Evolutionary conservation across 2,329 filamentous ascomycete genomes (phyloP).

Genomic region (Mariannaea sp.): DNA sequence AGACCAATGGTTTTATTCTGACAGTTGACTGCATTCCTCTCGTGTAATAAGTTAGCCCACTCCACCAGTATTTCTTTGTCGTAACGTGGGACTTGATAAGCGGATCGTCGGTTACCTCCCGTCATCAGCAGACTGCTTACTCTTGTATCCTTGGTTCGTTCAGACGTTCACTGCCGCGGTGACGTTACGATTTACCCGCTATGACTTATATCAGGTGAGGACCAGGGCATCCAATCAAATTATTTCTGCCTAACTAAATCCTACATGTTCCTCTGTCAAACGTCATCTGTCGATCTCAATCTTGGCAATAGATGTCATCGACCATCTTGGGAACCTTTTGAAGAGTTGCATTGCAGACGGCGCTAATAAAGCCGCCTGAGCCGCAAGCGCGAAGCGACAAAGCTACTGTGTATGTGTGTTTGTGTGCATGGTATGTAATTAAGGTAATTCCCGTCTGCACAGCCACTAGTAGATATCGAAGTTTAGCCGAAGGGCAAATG

Average conservation of each 20-base stretch:
- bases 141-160: no score
- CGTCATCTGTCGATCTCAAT: slow-evolving; percentile 34
- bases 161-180: slow-evolving; percentile 15
- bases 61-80: slow-evolving; percentile 7
- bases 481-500: slow-evolving; percentile 28
- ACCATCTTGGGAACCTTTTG: slow-evolving; percentile 16
- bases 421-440: background rate
- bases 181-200: slow-evolving; percentile 26
- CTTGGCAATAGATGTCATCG: slow-evolving; percentile 19
- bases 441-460: slow-evolving; percentile 1
- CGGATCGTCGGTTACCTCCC: slow-evolving; percentile 31
- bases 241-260: slow-evolving; percentile 10
- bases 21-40: slow-evolving; percentile 4
- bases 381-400: slow-evolving; percentile 24
- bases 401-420: no score
- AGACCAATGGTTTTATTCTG: slow-evolving; percentile 17
- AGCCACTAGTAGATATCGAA: slow-evolving; percentile 26
- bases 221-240: slow-evolving; percentile 13
- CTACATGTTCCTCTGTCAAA: slow-evolving; percentile 15
- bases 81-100: slow-evolving; percentile 12
- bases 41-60: slow-evolving; percentile 10
- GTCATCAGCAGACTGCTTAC: slow-evolving; percentile 20
- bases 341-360: slow-evolving; percentile 28
- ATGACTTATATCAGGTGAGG: slow-evolving; percentile 7
- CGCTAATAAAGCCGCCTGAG: slow-evolving; percentile 27